Evolutionary conservation across 495 filamentous ascomycete species (phyloP).

Genomic region (Neurospora sp.): DNA sequence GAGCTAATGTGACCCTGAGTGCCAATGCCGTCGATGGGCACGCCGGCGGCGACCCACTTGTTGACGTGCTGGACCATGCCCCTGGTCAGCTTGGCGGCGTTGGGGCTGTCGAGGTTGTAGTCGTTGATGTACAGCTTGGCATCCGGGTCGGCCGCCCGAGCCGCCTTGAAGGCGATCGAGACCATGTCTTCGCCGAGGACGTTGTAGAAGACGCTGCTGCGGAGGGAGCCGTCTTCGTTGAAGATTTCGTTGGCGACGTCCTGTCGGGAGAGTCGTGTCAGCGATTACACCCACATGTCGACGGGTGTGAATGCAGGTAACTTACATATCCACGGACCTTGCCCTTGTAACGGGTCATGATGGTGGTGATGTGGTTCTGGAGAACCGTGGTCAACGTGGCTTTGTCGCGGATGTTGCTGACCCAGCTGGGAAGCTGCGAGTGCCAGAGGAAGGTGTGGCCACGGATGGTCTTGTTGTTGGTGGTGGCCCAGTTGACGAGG

Average conservation of each 20-base stretch:
- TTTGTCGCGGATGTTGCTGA: conserved; percentile 41
- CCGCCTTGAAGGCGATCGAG: conserved; percentile 51
- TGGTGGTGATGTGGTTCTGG: conserved; percentile 47
- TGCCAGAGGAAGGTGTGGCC: conserved; percentile 57
- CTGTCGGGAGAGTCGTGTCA: conserved; percentile 10
- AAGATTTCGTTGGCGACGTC: conserved; percentile 66
- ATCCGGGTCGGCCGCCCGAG: conserved; percentile 45
- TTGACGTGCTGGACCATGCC: conserved; percentile 56
- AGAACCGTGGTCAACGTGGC: conserved; percentile 42
- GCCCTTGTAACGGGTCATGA: conserved; percentile 50
- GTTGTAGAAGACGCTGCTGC: conserved; percentile 46
- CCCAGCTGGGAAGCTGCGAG: conserved; percentile 54
- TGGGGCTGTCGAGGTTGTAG: conserved; percentile 47
- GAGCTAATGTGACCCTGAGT: conserved; percentile 52
- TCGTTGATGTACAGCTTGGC: conserved; percentile 62
- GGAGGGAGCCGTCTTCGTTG: conserved; percentile 50
- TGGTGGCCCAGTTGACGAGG: conserved; percentile 49
- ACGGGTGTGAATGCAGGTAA: not conserved
- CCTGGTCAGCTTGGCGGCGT: conserved; percentile 40
- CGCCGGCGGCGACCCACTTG: conserved; percentile 53
- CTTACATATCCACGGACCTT: conserved; percentile 50
- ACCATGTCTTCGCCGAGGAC: conserved; percentile 50
- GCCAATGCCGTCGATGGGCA: conserved; percentile 66
- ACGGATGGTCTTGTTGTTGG: conserved; percentile 47
- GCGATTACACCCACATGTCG: not conserved